Evolutionary conservation across 1,139 yeast species (phyloP), one percentile per base, ranked within the genome.

Genomic region (Taphrina pruni): DNA sequence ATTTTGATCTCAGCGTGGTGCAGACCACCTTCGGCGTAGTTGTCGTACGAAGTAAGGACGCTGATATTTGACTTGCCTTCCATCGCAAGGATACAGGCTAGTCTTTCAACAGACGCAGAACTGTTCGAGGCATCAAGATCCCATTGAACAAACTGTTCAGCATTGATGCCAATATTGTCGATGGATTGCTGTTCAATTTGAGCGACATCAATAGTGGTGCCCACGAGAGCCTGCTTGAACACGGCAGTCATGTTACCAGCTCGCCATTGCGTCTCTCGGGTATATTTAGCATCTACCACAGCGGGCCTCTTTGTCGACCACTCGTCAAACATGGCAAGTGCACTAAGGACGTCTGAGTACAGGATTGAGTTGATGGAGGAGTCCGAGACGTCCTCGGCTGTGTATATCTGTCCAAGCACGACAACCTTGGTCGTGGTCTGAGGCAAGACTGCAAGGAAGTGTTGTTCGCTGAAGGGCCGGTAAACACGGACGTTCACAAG

Each of bases 401-500:
- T 79, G 48, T 70, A 69, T 39, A 77, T 77, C 76, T 87, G 89
- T 60, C 87, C 87, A 73, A 91, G 81, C 35, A 90, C 88, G 67
- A 89, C 86, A 70, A 92, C 81, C 72, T 84, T 84, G 74, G 83
- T 83, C 46, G 88, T 79, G 5, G 89, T 78, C 2, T 79, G 71
- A 35, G 97, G 95, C 66, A 93, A 80, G 21, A 83, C 75, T 9
- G 81, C 77, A 65, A 85, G 81, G 77, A 92, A 90, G 73, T 85
- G 85, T 54, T 81, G 82, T 56, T 85, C 82, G 74, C 86, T 86
- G 77, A 92, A 89, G 69, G 96, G 94, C 69, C 88, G 81, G 70
- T 96, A 95, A 66, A 90, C 85, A 78, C 97, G 86, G 67, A 89
- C 86, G 71, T 88, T 84, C 70, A 93, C 78, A 66, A 88, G 84